Evolutionary conservation across 805 yeast species (phyloP), one percentile per base, ranked within the genome.

Genomic region (Danielia reshetovae): DNA sequence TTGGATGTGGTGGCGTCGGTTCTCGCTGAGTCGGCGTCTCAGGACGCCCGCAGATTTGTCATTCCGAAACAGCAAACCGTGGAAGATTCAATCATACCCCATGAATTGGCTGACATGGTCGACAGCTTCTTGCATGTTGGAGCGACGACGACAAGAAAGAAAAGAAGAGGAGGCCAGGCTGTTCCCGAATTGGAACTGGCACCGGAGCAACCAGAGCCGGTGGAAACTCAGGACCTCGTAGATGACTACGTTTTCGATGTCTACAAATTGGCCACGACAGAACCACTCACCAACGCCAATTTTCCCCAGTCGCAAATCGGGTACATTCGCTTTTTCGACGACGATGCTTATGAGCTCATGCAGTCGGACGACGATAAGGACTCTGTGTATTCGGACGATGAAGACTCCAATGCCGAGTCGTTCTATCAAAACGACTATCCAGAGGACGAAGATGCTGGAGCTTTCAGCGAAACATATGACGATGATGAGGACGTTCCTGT

Each of bases 371-470:
- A 68, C n/a, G 73, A 69, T 4, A 55, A 58, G n/a, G 57, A 49
- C 13, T 32, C 46, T 9, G 44, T 54, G 2, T 48, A 59, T 7
- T 72, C 86, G 0, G 93, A 83, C 45, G 87, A 85, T 49, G 90
- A 84, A 42, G 94, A 85, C 52, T 83, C 93, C 0, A 85, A 85
- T 52, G 96, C 96, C 14, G 98, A 90, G 61, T 87, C 85, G 36
- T 89, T 80, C 52, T 90, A 90, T 55, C 77, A 79, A 49, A 90
- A 93, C 58, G 97, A 90, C 52, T 90, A 90, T 52, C 97, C 97
- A 0, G 95, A 87, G 29, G 96, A 89, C 52, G 96, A 87, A 43
- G 90, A 85, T 49, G 87, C 78, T 7, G 53, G 47, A 4, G 42
- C 39, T 2, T 39, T 30, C 26, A 46, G 48, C 29, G 51, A 46